A percentile compares a stretch with the other conserved stretches of the same genome.
phyloP scores from a whole-genome alignment of 2,329 filamentous ascomycete genomes.

The Ophiocordyceps camponoti-rufipedis region DNA sequence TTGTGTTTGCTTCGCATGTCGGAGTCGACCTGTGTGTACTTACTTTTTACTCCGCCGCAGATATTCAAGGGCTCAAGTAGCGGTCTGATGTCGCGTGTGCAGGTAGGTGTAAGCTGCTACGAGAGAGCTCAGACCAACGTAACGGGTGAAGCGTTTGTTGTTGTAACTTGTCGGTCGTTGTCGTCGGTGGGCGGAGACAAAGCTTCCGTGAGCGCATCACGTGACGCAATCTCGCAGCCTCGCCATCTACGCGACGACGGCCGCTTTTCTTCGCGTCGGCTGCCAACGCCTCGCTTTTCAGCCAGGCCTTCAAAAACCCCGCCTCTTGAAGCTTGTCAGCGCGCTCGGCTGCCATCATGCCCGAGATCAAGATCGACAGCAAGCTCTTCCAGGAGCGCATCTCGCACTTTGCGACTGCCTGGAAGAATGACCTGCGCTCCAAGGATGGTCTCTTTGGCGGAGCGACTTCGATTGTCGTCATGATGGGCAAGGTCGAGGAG shows the following conservation, averaged over 20 bases:
- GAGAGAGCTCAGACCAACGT: too few relatives aligned
- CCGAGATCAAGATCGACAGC: slow-evolving; percentile 89
- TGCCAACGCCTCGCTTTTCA: slow-evolving; percentile 8
- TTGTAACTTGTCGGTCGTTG: too few relatives aligned
- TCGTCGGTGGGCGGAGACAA: too few relatives aligned
- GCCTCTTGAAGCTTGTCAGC: slow-evolving; percentile 10
- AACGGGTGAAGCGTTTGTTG: too few relatives aligned
- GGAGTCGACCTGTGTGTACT: too few relatives aligned
- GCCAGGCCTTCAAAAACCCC: not conserved
- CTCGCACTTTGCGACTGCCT: slow-evolving; percentile 68
- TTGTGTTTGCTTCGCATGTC: too few relatives aligned
- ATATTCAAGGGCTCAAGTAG: too few relatives aligned
- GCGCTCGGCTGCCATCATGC: slow-evolving; percentile 30
- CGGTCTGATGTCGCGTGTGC: too few relatives aligned
- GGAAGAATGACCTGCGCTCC: slow-evolving; percentile 89
- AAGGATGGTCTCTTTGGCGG: slow-evolving; percentile 75
- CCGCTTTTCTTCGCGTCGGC: slow-evolving; percentile 19
- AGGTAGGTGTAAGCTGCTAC: too few relatives aligned
- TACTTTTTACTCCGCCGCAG: too few relatives aligned
- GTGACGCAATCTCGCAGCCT: slow-evolving; percentile 11
- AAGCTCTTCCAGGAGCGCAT: slow-evolving; percentile 87
- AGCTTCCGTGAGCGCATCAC: slow-evolving; percentile 9
- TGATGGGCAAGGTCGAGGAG: slow-evolving; percentile 93
- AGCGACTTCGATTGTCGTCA: slow-evolving; percentile 67
- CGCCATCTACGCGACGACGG: slow-evolving; percentile 22